A percentile compares a stretch with the other conserved stretches of the same genome.
Conservation (phyloP, 345 rosid species). For the Populus nigra region DNA sequence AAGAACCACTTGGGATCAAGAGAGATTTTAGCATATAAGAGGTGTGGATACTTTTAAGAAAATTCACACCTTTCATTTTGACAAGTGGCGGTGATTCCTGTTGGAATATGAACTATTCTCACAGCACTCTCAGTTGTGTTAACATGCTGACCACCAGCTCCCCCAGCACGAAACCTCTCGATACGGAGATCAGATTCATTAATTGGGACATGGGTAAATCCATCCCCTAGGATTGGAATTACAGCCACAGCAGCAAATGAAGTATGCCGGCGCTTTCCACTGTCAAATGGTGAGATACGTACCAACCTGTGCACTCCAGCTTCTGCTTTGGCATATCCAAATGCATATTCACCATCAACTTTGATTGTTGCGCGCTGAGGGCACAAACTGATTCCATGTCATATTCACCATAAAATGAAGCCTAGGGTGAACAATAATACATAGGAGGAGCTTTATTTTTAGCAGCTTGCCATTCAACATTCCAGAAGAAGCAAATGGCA, state of each 20-base stretch:
- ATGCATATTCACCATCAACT: constrained; percentile 87
- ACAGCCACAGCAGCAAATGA: constrained; percentile 99
- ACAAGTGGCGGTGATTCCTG: constrained; percentile 81
- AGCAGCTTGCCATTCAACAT: constrained; percentile 4
- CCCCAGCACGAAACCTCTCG: constrained; percentile 88
- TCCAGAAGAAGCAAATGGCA: background rate
- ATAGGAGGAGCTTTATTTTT: background rate
- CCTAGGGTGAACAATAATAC: background rate
- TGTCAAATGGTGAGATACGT: constrained; percentile 90
- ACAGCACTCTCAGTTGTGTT: constrained; percentile 98
- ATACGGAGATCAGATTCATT: constrained; percentile 87
- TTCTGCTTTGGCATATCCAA: constrained; percentile 97
- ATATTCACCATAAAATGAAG: background rate
- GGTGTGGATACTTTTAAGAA: background rate
- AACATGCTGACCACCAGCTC: constrained; percentile 86
- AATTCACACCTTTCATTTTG: constrained; percentile 76
- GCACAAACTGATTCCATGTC: constrained; percentile 4
- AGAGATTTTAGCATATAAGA: background rate
- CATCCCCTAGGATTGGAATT: constrained; percentile 78
- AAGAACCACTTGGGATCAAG: background rate
- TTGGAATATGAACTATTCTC: constrained; percentile 88
- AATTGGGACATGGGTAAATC: constrained; percentile 70
- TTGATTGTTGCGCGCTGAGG: constrained; percentile 92
- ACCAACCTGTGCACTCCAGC: constrained; percentile 96
- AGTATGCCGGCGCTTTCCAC: constrained; percentile 86